Conservation (phyloP, 768 basidiomycete species). For the Pleurotus eryngii region DNA sequence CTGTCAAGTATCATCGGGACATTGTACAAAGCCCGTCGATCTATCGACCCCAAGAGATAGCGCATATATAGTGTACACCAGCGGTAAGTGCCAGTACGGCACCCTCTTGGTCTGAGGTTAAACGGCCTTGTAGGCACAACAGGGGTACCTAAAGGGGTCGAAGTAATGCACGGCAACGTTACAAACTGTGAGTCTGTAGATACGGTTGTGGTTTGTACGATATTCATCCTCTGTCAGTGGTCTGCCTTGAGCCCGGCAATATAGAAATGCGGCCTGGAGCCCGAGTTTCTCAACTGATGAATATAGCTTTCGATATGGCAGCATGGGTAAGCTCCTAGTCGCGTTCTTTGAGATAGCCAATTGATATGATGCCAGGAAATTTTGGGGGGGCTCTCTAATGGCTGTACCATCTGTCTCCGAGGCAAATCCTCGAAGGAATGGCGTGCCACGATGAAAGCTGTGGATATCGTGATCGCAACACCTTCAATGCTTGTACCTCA, state of each 20-base stretch:
- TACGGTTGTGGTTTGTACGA: neutral
- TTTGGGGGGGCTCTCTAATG: constrained; percentile 48
- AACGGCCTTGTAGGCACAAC: constrained; percentile 39
- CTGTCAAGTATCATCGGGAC: constrained; percentile 18
- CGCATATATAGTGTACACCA: constrained; percentile 49
- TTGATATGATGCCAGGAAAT: constrained; percentile 38
- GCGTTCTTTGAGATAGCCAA: constrained; percentile 24
- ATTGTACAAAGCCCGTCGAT: constrained; percentile 31
- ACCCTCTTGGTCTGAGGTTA: neutral
- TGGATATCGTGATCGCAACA: constrained; percentile 51
- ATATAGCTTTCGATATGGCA: constrained; percentile 66
- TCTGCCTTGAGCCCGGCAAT: constrained; percentile 44
- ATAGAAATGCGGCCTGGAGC: constrained; percentile 54
- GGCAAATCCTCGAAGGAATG: constrained; percentile 50
- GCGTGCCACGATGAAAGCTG: constrained; percentile 44
- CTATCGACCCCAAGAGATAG: constrained; percentile 20
- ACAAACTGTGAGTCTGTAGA: constrained; percentile 43
- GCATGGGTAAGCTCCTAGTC: constrained; percentile 39
- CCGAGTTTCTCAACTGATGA: constrained; percentile 57
- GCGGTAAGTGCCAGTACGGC: constrained; percentile 34
- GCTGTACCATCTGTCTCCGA: constrained; percentile 49
- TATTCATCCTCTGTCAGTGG: constrained; percentile 26
- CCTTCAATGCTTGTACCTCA: constrained; percentile 49
- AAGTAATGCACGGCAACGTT: constrained; percentile 58
- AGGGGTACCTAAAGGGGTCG: constrained; percentile 57